phyloP scores from a whole-genome alignment of 148 eudicot species.

The Rhododendron vialii region DNA sequence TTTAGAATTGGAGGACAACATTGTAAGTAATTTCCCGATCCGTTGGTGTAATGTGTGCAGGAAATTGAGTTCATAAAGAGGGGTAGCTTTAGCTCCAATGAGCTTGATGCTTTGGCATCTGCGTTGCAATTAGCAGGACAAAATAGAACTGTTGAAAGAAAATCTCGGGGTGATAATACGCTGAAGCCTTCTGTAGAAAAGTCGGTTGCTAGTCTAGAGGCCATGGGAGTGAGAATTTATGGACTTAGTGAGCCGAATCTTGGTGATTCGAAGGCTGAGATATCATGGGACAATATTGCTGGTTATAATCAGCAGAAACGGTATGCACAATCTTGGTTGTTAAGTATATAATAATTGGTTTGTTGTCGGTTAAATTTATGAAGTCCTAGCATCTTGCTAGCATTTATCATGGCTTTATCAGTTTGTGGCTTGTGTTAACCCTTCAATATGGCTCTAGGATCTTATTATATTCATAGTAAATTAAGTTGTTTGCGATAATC shows the following conservation, averaged over 20 bases:
- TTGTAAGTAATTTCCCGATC: not conserved
- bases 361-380: not conserved
- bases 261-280: slow-evolving; percentile 36
- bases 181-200: slow-evolving; percentile 49
- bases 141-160: slow-evolving; percentile 38
- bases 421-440: not conserved
- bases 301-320: slow-evolving; percentile 89
- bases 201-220: slow-evolving; percentile 73
- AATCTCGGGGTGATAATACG: slow-evolving; percentile 33
- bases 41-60: slow-evolving; percentile 25
- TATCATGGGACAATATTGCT: slow-evolving; percentile 98
- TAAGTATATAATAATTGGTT: not conserved
- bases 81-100: slow-evolving; percentile 64
- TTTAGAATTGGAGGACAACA: not conserved
- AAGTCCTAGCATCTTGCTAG: not conserved
- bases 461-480: not conserved
- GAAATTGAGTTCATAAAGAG: slow-evolving; percentile 89
- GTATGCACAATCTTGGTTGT: slow-evolving; percentile 29
- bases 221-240: slow-evolving; percentile 87
- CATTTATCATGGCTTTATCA: not conserved
- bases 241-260: slow-evolving; percentile 52
- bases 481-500: not conserved
- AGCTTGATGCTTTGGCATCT: slow-evolving; percentile 89
- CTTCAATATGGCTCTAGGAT: not conserved
- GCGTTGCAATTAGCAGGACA: slow-evolving; percentile 65